phyloP scores from a whole-genome alignment of 2,329 filamentous ascomycete species.

The Gaeumannomyces sp. region DNA sequence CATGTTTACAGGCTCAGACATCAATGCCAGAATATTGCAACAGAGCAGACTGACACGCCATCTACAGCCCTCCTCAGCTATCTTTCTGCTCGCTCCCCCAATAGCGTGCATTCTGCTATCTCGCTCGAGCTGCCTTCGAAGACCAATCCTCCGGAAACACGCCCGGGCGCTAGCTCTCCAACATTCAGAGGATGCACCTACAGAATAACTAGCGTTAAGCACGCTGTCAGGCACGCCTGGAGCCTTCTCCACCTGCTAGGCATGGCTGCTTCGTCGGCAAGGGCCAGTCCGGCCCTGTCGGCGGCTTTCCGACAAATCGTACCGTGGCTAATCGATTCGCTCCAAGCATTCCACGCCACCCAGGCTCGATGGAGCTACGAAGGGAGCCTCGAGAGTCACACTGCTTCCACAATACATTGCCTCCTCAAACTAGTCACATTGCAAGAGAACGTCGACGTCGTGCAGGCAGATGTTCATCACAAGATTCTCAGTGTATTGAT shows the following conservation, averaged over 20 bases:
- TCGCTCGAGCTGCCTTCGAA: neutral
- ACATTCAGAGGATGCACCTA: conserved; percentile 24
- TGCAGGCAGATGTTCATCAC: conserved; percentile 16
- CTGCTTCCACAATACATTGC: conserved; percentile 31
- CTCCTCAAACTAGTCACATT: conserved; percentile 26
- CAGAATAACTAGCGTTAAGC: conserved; percentile 21
- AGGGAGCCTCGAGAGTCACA: conserved; percentile 21
- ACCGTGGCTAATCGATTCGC: conserved; percentile 45
- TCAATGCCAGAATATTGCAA: neutral
- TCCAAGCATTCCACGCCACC: conserved; percentile 34
- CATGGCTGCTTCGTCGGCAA: conserved; percentile 30
- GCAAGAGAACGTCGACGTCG: conserved; percentile 9
- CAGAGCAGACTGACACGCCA: neutral
- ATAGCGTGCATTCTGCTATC: neutral
- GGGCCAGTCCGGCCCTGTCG: conserved; percentile 17
- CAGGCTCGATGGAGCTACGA: conserved; percentile 30
- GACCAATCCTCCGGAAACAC: neutral
- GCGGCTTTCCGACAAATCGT: conserved; percentile 30
- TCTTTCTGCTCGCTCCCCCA: neutral
- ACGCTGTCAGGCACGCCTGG: conserved; percentile 36
- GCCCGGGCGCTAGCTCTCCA: too few species aligned
- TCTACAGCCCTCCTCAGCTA: neutral
- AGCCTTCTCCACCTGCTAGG: conserved; percentile 39
- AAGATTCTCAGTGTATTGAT: conserved; percentile 23
- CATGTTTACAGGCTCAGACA: neutral